Conservation (phyloP, 2,329 filamentous ascomycete species). For the Endocalyx cinctus region DNA sequence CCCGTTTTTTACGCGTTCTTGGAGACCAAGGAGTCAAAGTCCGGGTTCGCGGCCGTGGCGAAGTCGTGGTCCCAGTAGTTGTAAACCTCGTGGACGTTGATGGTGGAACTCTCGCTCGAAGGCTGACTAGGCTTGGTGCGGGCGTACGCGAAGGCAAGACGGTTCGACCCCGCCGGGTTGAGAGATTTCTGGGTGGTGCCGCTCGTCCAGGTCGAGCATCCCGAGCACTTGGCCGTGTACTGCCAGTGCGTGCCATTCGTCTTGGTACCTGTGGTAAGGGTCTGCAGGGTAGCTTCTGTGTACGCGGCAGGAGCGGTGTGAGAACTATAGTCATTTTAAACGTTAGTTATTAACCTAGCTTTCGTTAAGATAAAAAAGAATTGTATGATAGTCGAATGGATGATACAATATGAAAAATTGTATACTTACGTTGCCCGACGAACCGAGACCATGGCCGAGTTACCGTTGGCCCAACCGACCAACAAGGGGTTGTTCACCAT, state of each 20-base stretch:
- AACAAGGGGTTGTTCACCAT: slow-evolving; percentile 45
- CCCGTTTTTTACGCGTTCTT: slow-evolving; percentile 18
- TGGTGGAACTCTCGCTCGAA: slow-evolving; percentile 12
- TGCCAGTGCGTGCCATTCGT: slow-evolving; percentile 38
- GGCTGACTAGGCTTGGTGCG: slow-evolving; percentile 18
- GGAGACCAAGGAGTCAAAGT: slow-evolving; percentile 22
- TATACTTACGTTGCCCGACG: slow-evolving; percentile 39
- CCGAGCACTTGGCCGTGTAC: slow-evolving; percentile 32
- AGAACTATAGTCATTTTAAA: slow-evolving; percentile 19
- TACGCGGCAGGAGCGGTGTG: slow-evolving; percentile 30
- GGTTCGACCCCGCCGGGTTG: slow-evolving; percentile 91
- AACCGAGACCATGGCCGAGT: slow-evolving; percentile 34
- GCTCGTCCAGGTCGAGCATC: slow-evolving; percentile 29
- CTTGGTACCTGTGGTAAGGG: slow-evolving; percentile 32
- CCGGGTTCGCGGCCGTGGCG: slow-evolving; percentile 18
- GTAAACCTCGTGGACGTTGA: slow-evolving; percentile 25
- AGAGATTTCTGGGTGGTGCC: slow-evolving; percentile 38
- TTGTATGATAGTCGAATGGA: too few relatives aligned
- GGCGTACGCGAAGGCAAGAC: slow-evolving; percentile 52
- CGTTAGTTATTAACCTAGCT: too few relatives aligned
- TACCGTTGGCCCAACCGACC: slow-evolving; percentile 39
- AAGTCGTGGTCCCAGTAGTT: slow-evolving; percentile 30
- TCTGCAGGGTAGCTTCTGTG: slow-evolving; percentile 23
- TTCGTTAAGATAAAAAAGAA: background rate
- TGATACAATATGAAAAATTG: slow-evolving; percentile 4